Percentiles rank a stretch among this genome's conserved stretches.
Evolutionary conservation across 179 eudicot genomes (phyloP).

Genomic region (Silene coronaria): DNA sequence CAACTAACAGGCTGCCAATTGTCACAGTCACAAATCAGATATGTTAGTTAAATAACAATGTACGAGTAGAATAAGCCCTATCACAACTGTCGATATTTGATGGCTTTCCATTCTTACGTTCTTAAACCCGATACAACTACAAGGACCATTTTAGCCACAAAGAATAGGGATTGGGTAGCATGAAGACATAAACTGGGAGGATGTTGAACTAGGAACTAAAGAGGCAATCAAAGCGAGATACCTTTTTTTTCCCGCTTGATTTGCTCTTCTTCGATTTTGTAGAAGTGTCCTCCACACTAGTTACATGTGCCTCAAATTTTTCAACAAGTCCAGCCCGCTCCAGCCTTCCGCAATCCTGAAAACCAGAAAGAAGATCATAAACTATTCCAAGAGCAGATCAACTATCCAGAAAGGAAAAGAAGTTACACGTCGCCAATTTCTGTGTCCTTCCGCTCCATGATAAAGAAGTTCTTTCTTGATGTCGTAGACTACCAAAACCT

Average conservation of each 20-base stretch:
- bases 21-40: conserved; percentile 1
- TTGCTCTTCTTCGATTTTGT: conserved; percentile 23
- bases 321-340: conserved; percentile 67
- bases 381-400: conserved; percentile 6
- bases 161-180: not conserved
- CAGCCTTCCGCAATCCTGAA: conserved; percentile 60
- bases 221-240: conserved; percentile 10
- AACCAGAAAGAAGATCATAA: conserved; percentile 18
- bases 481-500: conserved; percentile 88
- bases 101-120: too few species aligned
- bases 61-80: not conserved
- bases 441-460: conserved; percentile 53
- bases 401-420: not conserved
- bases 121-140: not conserved
- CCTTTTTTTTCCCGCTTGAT: conserved; percentile 29
- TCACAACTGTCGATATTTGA: too few species aligned
- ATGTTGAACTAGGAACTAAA: not conserved
- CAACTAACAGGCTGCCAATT: conserved; percentile 63
- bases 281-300: conserved; percentile 36
- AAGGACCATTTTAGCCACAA: not conserved
- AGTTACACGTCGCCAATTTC: conserved; percentile 88
- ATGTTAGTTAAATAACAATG: not conserved
- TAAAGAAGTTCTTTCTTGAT: conserved; percentile 81
- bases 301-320: conserved; percentile 51
- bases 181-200: not conserved